These are phyloP conservation scores for Lactuca saligna DNA, from an alignment of 129 eudicot species.

Conservation along the genomic window DNA sequence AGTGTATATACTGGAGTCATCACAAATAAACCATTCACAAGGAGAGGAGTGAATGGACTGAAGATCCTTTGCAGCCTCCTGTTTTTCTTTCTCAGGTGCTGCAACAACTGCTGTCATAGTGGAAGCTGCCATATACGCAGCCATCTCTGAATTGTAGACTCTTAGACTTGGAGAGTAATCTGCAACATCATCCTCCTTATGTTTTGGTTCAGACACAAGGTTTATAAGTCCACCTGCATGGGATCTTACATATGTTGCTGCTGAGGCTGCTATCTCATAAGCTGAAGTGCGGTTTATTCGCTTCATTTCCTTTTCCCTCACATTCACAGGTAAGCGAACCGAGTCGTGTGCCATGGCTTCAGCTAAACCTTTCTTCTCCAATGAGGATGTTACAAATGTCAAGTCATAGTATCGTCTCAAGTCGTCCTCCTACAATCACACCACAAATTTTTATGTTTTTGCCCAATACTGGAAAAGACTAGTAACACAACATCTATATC, in stretches of 20 bases:
- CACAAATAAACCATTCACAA: conserved; percentile 87
- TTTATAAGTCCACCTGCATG: conserved; percentile 42
- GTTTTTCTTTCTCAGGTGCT: conserved; percentile 71
- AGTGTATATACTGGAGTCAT: conserved; percentile 68
- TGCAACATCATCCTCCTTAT: conserved; percentile 16
- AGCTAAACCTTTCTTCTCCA: conserved; percentile 64
- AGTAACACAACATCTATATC: too few species aligned
- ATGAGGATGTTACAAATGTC: conserved; percentile 68
- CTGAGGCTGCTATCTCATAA: conserved; percentile 77
- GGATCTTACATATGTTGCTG: conserved; percentile 72
- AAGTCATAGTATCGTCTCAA: conserved; percentile 62
- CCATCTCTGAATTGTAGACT: conserved; percentile 63
- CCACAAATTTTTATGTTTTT: not conserved
- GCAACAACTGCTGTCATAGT: conserved; percentile 92
- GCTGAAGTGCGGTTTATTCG: conserved; percentile 39
- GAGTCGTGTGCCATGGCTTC: conserved; percentile 45
- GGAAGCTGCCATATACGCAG: conserved; percentile 79
- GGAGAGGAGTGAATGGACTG: conserved; percentile 79
- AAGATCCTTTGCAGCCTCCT: conserved; percentile 69
- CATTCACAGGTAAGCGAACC: conserved; percentile 9
- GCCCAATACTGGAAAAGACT: too few species aligned
- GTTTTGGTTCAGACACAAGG: conserved; percentile 30
- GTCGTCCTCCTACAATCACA: conserved; percentile 53
- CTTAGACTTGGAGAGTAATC: conserved; percentile 33
- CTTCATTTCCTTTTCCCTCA: not conserved